These are phyloP conservation scores for Lentithecium fluviatile DNA, from an alignment of 495 filamentous ascomycete genomes.

Conservation along the genomic window DNA sequence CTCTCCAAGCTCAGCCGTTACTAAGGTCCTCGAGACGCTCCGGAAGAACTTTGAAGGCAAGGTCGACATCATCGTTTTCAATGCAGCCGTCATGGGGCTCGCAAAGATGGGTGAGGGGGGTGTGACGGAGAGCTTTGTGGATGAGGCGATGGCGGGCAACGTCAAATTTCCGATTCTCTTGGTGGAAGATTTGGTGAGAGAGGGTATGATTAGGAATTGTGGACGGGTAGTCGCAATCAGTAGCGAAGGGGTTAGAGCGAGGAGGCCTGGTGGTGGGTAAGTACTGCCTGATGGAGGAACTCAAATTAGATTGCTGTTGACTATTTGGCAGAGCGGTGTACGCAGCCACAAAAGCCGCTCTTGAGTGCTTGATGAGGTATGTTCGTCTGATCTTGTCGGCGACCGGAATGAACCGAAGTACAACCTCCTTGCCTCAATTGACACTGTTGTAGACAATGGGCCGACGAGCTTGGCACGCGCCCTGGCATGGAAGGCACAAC, in stretches of 20 bases:
- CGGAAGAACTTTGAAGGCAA: conserved; percentile 23
- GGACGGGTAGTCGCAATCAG: conserved; percentile 32
- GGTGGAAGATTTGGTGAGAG: conserved; percentile 28
- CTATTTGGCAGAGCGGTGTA: conserved; percentile 12
- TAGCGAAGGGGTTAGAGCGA: conserved; percentile 25
- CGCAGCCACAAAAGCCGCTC: conserved; percentile 24
- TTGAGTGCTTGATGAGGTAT: conserved; percentile 31
- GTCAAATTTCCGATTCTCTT: conserved; percentile 30
- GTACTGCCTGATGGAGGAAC: not conserved
- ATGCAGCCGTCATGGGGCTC: conserved; percentile 29
- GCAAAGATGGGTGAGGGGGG: conserved; percentile 26
- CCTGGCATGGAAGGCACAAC: conserved; percentile 22
- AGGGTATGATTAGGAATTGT: conserved; percentile 9
- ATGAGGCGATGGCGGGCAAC: conserved; percentile 28
- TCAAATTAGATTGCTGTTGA: not conserved
- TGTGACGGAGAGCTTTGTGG: conserved; percentile 13
- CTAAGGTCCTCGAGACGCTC: conserved; percentile 12
- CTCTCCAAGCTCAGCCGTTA: not conserved
- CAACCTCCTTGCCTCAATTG: not conserved
- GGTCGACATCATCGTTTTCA: conserved; percentile 35
- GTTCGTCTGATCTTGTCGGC: not conserved
- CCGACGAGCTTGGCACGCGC: conserved; percentile 27
- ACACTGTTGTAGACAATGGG: conserved; percentile 15
- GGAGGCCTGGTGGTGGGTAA: conserved; percentile 27
- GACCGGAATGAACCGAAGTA: too few species aligned